Evolutionary conservation across 176 grass and related monocot species (phyloP), one percentile per base, ranked within the genome.

Genomic region (Cenchrus americanus): DNA sequence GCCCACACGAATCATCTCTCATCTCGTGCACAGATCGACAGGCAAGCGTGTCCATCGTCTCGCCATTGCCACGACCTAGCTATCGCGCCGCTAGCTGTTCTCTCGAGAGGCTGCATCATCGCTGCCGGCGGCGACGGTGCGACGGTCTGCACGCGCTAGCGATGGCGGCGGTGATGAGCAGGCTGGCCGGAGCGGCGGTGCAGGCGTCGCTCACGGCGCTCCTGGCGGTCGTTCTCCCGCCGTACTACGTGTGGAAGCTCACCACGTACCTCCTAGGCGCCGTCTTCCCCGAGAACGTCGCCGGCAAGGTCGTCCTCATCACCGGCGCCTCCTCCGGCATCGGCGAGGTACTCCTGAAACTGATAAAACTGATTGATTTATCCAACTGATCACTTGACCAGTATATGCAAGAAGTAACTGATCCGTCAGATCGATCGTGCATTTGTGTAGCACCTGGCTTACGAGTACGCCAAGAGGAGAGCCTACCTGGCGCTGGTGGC

Each of bases 301-400:
- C 89, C 64, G 68, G 88, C 87, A 92, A 97, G 80, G 91, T 92
- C n/a, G 82, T 92, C 10, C 84, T 94, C 84, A 84, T 97, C 65
- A 89, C 91, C 64, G 91, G 85, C 55, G 91, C 94, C 67, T 88
- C 94, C 76, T 97, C 94, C 40, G 94, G 94, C 82, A 97, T 97
- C 76, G 91, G 87, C 89, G 89, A 97, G 91, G 91, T n/a, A n/a
- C n/a, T n/a, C n/a, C n/a, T n/a, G n/a, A n/a, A n/a, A n/a, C n/a
- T n/a, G n/a, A n/a, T n/a, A n/a, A n/a, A n/a, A n/a, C 27, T 30
- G 34, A 37, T 37, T 37, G 34, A 37, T 37, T 4, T 3, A 34
- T 34, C 32, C 2, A 37, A 37, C 34, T 52, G 50, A 15, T 17
- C 4, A 52, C n/a, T n/a, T 50, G 12, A 14, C 17, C 50, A 52